These are phyloP conservation scores for Entomortierella parvispora DNA, from an alignment of 192 early-diverging fungal species.

Conservation along the genomic window DNA sequence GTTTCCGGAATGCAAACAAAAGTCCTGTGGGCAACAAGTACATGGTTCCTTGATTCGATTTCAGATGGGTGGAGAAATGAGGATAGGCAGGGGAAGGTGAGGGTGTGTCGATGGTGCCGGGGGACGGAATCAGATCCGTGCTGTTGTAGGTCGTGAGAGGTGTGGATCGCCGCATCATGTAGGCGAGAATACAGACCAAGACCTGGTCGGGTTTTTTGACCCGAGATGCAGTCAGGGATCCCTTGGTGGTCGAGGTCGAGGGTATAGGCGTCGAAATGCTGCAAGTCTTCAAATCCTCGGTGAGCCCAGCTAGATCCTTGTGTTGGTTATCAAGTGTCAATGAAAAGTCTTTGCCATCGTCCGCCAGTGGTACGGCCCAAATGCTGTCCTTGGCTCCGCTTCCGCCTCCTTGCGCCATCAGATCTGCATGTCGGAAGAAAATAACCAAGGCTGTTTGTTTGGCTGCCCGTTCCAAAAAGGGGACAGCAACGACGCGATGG, in stretches of 20 bases:
- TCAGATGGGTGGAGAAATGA: constrained; percentile 39
- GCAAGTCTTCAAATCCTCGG: constrained; percentile 10
- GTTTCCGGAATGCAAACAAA: constrained; percentile 46
- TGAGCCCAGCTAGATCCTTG: constrained; percentile 14
- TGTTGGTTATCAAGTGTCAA: constrained; percentile 11
- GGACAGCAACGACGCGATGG: constrained; percentile 28
- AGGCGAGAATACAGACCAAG: constrained; percentile 18
- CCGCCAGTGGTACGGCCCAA: constrained; percentile 35
- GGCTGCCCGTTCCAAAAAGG: constrained; percentile 36
- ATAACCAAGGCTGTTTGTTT: constrained; percentile 38
- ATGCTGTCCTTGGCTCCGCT: constrained; percentile 27
- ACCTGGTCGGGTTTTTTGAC: constrained; percentile 34
- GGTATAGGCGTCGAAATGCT: not conserved
- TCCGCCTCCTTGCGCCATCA: not conserved
- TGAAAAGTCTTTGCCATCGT: constrained; percentile 44
- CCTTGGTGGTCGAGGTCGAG: constrained; percentile 10
- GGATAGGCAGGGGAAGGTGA: constrained; percentile 18
- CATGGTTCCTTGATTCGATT: constrained; percentile 45
- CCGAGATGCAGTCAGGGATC: not conserved
- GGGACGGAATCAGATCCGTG: not conserved
- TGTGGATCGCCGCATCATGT: constrained; percentile 6
- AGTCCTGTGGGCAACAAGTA: constrained; percentile 42
- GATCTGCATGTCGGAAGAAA: constrained; percentile 27
- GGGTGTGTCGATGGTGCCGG: constrained; percentile 6
- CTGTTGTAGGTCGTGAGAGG: not conserved